Conservation (phyloP, 768 basidiomycete species). For the Mrakia blollopis region DNA sequence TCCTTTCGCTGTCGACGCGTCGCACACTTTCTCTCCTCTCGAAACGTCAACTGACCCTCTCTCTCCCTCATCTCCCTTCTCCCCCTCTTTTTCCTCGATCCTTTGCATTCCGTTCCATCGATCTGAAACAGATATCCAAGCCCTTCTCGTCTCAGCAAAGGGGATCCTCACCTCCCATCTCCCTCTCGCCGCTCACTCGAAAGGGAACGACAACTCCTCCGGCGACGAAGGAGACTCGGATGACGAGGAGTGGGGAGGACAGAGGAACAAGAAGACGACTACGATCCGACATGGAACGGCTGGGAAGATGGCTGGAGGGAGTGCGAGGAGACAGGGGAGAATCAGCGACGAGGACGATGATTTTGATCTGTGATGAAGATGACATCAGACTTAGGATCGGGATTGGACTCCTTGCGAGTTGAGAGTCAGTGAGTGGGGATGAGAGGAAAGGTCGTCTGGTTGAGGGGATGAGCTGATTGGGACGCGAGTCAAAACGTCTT, state of each 20-base stretch:
- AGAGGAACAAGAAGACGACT: background rate
- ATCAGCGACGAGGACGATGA: conserved; percentile 26
- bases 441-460: too few relatives aligned
- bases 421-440: too few relatives aligned
- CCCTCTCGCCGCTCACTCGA: conserved; percentile 37
- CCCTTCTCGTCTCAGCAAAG: conserved; percentile 53
- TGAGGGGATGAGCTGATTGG: too few relatives aligned
- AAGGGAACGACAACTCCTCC: conserved; percentile 46
- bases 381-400: too few relatives aligned
- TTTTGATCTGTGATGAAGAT: conserved; percentile 25
- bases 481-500: too few relatives aligned
- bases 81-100: background rate
- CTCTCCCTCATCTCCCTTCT: background rate
- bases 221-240: conserved; percentile 42
- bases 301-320: background rate
- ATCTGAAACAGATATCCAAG: conserved; percentile 39
- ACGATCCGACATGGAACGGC: background rate
- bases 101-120: background rate
- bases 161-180: conserved; percentile 60
- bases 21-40: conserved; percentile 39
- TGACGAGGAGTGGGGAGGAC: conserved; percentile 21
- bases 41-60: background rate
- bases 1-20: conserved; percentile 36
- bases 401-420: too few relatives aligned
- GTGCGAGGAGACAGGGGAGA: conserved; percentile 15